These are phyloP conservation scores for Chaetomium olivaceum DNA, from an alignment of 2,329 filamentous ascomycete genomes.

Conservation along the genomic window DNA sequence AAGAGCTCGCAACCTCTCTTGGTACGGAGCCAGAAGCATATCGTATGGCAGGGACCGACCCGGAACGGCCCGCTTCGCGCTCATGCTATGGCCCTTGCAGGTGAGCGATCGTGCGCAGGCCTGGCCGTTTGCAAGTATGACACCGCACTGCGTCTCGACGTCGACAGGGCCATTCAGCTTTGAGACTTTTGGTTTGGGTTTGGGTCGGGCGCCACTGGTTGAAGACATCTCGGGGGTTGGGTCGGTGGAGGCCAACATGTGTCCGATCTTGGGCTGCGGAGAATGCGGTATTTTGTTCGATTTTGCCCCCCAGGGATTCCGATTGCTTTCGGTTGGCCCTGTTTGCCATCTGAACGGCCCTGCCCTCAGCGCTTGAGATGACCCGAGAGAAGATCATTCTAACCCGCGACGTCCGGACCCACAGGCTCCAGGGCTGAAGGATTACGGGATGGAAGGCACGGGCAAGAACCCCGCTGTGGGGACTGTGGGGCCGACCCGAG, in stretches of 20 bases:
- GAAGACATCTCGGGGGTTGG: background rate
- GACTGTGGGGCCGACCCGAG: conserved; percentile 9
- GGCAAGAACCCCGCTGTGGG: conserved; percentile 6
- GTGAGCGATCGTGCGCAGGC: conserved; percentile 86
- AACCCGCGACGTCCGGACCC: background rate
- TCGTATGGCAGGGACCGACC: conserved; percentile 88
- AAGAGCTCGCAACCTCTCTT: conserved; percentile 94
- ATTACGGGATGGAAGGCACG: background rate
- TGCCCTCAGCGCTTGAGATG: background rate
- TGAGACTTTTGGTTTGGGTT: conserved; percentile 76
- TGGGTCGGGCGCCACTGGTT: conserved; percentile 37
- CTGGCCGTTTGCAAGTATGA: conserved; percentile 78
- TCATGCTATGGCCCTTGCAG: conserved; percentile 93
- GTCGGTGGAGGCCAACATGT: background rate
- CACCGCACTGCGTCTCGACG: conserved; percentile 91
- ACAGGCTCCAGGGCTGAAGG: background rate
- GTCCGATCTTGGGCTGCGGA: background rate
- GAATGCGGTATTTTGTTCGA: background rate
- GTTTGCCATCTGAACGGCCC: no score
- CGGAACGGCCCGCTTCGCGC: conserved; percentile 83
- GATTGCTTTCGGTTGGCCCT: background rate
- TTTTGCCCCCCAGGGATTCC: background rate
- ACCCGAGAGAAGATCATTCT: background rate
- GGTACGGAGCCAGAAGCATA: conserved; percentile 82
- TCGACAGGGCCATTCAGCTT: conserved; percentile 93